Percentiles rank a stretch among this genome's conserved stretches.
phyloP scores from a whole-genome alignment of 2,329 filamentous ascomycete genomes.

The Pyricularia grisea region DNA sequence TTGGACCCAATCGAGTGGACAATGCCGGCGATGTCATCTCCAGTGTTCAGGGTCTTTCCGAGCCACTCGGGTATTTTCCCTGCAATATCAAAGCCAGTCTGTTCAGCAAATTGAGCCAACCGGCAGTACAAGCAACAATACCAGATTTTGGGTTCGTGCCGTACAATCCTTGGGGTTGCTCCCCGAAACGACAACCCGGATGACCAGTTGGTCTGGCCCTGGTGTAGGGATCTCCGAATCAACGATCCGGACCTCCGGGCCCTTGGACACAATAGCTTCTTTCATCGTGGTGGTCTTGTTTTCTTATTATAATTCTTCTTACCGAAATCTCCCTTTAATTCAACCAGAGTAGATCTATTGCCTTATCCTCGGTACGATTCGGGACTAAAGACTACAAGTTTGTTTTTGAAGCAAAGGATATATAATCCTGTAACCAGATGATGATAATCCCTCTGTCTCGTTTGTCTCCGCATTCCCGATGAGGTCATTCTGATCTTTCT shows the following conservation, averaged over 20 bases:
- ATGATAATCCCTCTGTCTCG: background rate
- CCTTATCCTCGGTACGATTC: too few species aligned
- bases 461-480: background rate
- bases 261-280: conserved; percentile 19
- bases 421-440: background rate
- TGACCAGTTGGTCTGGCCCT: conserved; percentile 24
- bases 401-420: too few species aligned
- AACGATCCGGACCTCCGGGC: conserved; percentile 24
- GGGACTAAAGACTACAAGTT: too few species aligned
- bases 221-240: conserved; percentile 29
- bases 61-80: conserved; percentile 6
- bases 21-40: conserved; percentile 12
- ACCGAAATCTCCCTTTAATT: too few species aligned
- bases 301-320: background rate
- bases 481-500: background rate
- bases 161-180: conserved; percentile 13
- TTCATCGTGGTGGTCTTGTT: conserved; percentile 15
- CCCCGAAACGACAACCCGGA: conserved; percentile 11
- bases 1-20: conserved; percentile 9
- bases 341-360: too few species aligned
- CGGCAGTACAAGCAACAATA: background rate
- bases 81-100: background rate
- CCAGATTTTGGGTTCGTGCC: background rate
- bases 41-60: conserved; percentile 8
- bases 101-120: background rate